phyloP scores from a whole-genome alignment of 177 flowering plant genomes.

The Tripterygium wilfordii region DNA sequence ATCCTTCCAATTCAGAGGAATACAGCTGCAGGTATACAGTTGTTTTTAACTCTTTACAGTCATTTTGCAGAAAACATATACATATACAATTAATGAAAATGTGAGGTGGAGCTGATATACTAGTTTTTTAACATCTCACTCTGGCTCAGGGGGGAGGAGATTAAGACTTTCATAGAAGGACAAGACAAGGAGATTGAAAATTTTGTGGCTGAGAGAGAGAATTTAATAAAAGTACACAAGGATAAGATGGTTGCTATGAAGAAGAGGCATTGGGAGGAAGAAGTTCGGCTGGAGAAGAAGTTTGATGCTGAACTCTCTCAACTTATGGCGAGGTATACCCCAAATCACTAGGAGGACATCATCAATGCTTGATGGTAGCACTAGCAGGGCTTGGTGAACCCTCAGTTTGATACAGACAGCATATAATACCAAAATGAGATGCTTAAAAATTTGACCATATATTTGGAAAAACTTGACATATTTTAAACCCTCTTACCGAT shows the following conservation, averaged over 20 bases:
- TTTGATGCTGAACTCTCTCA: conserved; percentile 31
- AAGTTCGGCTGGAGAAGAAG: conserved; percentile 44
- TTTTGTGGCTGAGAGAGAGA: conserved; percentile 48
- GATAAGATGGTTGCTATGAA: conserved; percentile 39
- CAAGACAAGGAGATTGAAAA: conserved; percentile 56
- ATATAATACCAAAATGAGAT: not conserved
- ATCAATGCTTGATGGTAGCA: not conserved
- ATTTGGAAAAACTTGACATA: too few species aligned
- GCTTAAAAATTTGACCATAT: too few species aligned
- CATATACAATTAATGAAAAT: too few species aligned
- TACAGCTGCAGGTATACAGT: conserved; percentile 25
- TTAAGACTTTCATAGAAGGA: conserved; percentile 27
- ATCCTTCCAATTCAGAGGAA: conserved; percentile 29
- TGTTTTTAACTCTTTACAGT: not conserved
- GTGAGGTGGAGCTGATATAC: not conserved
- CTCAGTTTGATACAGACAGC: not conserved
- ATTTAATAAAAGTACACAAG: conserved; percentile 32
- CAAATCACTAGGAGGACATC: not conserved
- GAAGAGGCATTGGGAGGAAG: conserved; percentile 41
- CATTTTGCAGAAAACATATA: not conserved
- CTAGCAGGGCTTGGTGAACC: not conserved
- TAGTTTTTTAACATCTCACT: not conserved
- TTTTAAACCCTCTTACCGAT: too few species aligned
- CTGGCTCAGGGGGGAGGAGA: conserved; percentile 36
- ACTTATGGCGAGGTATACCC: conserved; percentile 43